Base-by-base conservation (phyloP, 306 rosid genomes). In the Quillaja saponaria region DNA sequence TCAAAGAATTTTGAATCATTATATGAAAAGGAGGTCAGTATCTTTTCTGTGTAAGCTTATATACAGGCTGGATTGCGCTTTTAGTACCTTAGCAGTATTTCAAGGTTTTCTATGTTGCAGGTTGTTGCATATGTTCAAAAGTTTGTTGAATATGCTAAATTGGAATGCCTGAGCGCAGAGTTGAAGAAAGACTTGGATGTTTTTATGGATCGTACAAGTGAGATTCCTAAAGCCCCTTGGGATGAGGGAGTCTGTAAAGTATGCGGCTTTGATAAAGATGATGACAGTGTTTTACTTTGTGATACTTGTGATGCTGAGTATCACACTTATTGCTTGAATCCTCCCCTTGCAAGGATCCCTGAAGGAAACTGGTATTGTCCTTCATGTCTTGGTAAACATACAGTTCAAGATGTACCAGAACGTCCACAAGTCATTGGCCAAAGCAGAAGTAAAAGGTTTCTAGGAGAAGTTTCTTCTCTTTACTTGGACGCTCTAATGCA, bases 301-400 rank as follows among this genome's bases (percentile, higher is more conserved):
- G 99, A 94, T 74, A 89, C 95, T 54, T 94, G 99, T 68, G 99
- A 94, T 80, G 91, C 91, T 58, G 99, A 94, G 87, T 94, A 94
- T 83, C 99, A 94, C 80, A 94, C 95, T 63, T 94, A 94, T 74
- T 94, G 99, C 77, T 80, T 94, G 80, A 85, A 80, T 82, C 99
- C 99, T 80, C 99, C 99, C 19, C 99, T 94, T 72, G 96, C 85
- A 61, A 85, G 97, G 84, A 94, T 94, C 68, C 99, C 99, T 14
- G 95, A 89, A 68, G 99, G 99, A 73, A 94, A 94, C 68, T 94
- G 99, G 99, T 94, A 94, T 67, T 94, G 99, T 63, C 99, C 99
- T 76, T 87, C 99, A 71, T 94, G 99, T 78, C 78, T 78, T 68
- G 79, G 86, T 57, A 89, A 79, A 68, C 74, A 46, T 58, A 66